These are phyloP conservation scores for Dendrocalamus latiflorus DNA, from an alignment of 202 grass and related monocot species.

Conservation along the genomic window DNA sequence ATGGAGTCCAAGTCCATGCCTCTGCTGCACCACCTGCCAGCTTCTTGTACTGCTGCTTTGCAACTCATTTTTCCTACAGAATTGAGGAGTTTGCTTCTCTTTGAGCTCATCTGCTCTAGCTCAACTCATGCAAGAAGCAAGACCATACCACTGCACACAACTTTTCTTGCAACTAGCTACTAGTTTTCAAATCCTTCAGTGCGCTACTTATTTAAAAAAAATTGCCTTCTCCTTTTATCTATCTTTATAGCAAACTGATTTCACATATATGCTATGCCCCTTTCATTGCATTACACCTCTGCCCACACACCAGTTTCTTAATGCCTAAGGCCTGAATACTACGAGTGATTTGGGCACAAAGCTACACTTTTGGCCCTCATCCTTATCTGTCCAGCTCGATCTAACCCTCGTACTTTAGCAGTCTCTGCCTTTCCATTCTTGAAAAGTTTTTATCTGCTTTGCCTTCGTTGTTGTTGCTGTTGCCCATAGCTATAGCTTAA, in stretches of 20 bases:
- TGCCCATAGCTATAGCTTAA: slow-evolving; percentile 25
- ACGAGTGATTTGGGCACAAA: slow-evolving; percentile 48
- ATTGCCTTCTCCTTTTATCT: slow-evolving; percentile 43
- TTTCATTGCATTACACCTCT: slow-evolving; percentile 80
- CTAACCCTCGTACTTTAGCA: slow-evolving; percentile 24
- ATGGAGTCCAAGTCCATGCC: slow-evolving; percentile 42
- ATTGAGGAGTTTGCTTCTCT: not conserved
- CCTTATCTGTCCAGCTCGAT: slow-evolving; percentile 60
- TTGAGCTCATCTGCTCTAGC: not conserved
- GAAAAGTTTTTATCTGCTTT: slow-evolving; percentile 35
- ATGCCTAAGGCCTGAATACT: slow-evolving; percentile 34
- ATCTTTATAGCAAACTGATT: slow-evolving; percentile 68
- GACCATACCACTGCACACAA: not conserved
- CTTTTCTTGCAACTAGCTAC: slow-evolving; percentile 24
- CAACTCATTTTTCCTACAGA: not conserved
- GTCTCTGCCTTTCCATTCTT: slow-evolving; percentile 42
- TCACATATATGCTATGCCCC: slow-evolving; percentile 37
- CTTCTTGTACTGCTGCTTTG: slow-evolving; percentile 54
- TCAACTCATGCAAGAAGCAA: slow-evolving; percentile 13
- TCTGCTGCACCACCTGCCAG: slow-evolving; percentile 40
- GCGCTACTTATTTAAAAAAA: slow-evolving; percentile 41
- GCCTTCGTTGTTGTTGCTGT: not conserved
- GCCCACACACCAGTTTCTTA: slow-evolving; percentile 55
- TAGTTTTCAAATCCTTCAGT: slow-evolving; percentile 54
- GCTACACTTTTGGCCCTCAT: slow-evolving; percentile 34